These are phyloP conservation scores for Boletus barrowsii DNA, from an alignment of 768 basidiomycete species.

Conservation along the genomic window DNA sequence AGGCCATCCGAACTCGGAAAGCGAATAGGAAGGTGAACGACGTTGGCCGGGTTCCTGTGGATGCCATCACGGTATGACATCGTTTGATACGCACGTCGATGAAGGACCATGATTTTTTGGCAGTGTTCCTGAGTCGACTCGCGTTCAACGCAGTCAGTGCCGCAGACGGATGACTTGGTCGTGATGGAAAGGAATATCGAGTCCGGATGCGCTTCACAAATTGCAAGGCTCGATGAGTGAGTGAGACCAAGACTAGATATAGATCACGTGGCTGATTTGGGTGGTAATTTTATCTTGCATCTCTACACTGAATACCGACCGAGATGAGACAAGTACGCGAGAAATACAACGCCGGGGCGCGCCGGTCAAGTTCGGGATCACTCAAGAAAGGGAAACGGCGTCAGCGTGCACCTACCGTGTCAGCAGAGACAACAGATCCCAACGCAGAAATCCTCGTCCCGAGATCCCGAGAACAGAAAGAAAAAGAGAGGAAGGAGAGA, in stretches of 20 bases:
- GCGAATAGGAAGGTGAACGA: no score
- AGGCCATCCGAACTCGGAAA: no score
- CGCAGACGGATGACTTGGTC: no score
- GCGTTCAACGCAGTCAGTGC: no score
- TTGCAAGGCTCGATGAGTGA: no score
- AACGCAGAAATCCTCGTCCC: conserved; percentile 58
- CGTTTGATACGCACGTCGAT: no score
- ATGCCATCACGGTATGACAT: no score
- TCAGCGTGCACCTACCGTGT: conserved; percentile 25
- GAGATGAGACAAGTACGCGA: conserved; percentile 25
- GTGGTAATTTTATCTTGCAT: not conserved
- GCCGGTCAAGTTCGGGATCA: conserved; percentile 57
- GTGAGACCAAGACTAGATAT: not conserved
- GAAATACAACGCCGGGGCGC: conserved; percentile 64
- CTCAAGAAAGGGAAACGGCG: conserved; percentile 60
- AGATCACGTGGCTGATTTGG: not conserved
- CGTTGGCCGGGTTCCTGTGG: no score
- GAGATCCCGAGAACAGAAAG: conserved; percentile 61
- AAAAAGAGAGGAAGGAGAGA: conserved; percentile 55
- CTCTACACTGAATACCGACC: not conserved
- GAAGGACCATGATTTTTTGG: no score
- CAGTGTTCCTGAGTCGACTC: no score
- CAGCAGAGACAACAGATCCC: conserved; percentile 39
- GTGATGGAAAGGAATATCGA: no score
- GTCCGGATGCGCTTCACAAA: no score